Evolutionary conservation across 192 early-diverging fungal genomes (phyloP).

Genomic region (Phycomyces nitens): DNA sequence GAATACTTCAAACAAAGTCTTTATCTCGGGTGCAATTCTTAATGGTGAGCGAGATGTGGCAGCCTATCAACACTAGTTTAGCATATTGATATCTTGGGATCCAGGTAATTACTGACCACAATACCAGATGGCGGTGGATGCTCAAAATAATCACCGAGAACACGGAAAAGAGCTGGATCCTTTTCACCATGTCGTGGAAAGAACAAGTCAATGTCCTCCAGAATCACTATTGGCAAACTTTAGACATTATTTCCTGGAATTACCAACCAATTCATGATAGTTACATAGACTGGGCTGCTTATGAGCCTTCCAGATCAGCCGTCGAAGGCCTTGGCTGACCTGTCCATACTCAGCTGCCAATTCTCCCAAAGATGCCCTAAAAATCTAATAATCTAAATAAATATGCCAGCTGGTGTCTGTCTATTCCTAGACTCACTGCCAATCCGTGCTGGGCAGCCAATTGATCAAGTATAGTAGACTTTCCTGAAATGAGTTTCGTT

Average conservation of each 20-base stretch:
- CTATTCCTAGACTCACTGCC: not conserved
- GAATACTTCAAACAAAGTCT: constrained; percentile 8
- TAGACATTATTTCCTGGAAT: too few species aligned
- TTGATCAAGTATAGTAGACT: not conserved
- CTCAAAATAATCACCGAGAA: constrained; percentile 4
- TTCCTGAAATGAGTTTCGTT: constrained; percentile 7
- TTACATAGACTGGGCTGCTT: not conserved
- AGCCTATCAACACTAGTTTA: not conserved
- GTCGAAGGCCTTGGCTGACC: constrained; percentile 11
- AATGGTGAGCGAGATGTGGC: too few species aligned
- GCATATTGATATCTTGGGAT: too few species aligned
- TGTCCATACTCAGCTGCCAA: constrained; percentile 12
- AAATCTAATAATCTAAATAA: not conserved
- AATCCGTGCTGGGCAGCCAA: not conserved
- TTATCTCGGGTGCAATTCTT: too few species aligned
- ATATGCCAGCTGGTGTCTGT: too few species aligned
- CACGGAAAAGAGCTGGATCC: constrained; percentile 17
- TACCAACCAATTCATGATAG: too few species aligned
- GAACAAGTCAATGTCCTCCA: constrained; percentile 52
- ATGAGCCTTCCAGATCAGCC: constrained; percentile 7
- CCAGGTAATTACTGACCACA: too few species aligned
- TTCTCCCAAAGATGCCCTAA: not conserved
- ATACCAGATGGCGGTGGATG: not conserved
- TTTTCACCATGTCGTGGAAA: constrained; percentile 36
- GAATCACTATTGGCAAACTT: constrained; percentile 34